Percentiles rank a stretch among this genome's conserved stretches.
Evolutionary conservation across 176 grass and related monocot genomes (phyloP).

Genomic region (Urochloa ruziziensis): DNA sequence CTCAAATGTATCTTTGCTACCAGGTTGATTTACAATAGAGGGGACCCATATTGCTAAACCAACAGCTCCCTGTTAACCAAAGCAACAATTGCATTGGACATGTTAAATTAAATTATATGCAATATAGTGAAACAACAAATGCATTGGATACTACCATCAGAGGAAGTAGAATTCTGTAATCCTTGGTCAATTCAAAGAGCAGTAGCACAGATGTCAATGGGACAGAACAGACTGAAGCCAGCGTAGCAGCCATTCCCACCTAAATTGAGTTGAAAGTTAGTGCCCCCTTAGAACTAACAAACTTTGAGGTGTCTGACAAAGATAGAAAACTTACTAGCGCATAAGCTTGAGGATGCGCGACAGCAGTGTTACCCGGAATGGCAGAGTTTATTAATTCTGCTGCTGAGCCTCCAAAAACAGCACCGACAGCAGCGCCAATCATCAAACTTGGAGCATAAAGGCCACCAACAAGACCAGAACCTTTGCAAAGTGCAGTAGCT

Average conservation of each 20-base stretch:
- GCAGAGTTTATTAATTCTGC: conserved; percentile 87
- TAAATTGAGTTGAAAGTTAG: conserved; percentile 34
- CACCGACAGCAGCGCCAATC: conserved; percentile 96
- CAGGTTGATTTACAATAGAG: conserved; percentile 68
- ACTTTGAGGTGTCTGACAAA: conserved; percentile 5
- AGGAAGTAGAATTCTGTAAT: conserved; percentile 95
- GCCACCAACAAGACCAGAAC: conserved; percentile 96
- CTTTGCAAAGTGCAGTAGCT: conserved; percentile 96
- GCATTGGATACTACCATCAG: conserved; percentile 63
- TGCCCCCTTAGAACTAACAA: not conserved
- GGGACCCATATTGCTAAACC: conserved; percentile 99
- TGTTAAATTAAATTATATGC: conserved; percentile 19
- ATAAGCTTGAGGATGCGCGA: conserved; percentile 98
- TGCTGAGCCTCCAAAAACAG: conserved; percentile 95
- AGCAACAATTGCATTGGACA: conserved; percentile 5
- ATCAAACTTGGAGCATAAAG: conserved; percentile 99
- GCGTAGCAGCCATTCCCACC: conserved; percentile 97
- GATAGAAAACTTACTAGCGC: conserved; percentile 66
- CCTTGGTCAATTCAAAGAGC: conserved; percentile 97
- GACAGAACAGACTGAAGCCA: conserved; percentile 94
- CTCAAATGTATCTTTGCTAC: conserved; percentile 49
- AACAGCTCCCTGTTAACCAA: conserved; percentile 80
- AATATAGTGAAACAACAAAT: conserved; percentile 24
- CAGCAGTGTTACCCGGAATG: conserved; percentile 89
- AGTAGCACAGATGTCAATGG: conserved; percentile 91